Evolutionary conservation across 1,284 basidiomycete genomes (phyloP).

Genomic region (Ganoderma meredithae): DNA sequence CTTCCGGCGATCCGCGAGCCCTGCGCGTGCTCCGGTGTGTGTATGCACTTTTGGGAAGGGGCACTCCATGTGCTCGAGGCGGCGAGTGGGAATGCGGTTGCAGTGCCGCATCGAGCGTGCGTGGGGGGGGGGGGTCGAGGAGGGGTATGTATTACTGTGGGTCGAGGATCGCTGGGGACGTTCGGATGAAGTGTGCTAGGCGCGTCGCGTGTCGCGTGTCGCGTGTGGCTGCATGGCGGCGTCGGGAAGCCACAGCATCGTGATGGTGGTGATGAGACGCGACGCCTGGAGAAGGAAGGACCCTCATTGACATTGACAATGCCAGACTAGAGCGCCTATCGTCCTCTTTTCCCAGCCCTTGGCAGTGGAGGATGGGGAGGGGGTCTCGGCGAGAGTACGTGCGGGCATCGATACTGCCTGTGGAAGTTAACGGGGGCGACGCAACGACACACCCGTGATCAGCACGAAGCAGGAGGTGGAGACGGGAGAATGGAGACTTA

Average conservation of each 20-base stretch:
- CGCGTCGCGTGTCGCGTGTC: too few species aligned
- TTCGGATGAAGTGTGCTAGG: neutral
- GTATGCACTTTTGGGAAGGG: neutral
- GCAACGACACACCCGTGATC: neutral
- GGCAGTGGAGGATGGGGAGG: too few species aligned
- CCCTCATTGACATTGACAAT: neutral
- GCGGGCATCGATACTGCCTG: neutral
- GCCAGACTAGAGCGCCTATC: too few species aligned
- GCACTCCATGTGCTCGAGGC: neutral
- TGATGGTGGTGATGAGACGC: neutral
- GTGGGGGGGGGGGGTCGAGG: too few species aligned
- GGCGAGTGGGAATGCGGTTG: neutral
- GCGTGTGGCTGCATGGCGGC: neutral
- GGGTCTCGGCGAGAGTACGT: too few species aligned
- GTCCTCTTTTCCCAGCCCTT: neutral
- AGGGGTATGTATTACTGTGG: too few species aligned
- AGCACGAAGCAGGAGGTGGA: neutral
- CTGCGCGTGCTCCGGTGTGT: neutral
- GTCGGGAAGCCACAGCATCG: neutral
- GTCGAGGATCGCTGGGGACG: neutral
- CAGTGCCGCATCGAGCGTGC: too few species aligned
- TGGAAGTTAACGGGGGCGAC: neutral
- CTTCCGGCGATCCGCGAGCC: neutral
- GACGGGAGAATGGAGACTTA: neutral
- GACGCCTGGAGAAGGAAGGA: neutral